Conservation (phyloP, 805 yeast species). For the Saccharomycopsis javanensis region DNA sequence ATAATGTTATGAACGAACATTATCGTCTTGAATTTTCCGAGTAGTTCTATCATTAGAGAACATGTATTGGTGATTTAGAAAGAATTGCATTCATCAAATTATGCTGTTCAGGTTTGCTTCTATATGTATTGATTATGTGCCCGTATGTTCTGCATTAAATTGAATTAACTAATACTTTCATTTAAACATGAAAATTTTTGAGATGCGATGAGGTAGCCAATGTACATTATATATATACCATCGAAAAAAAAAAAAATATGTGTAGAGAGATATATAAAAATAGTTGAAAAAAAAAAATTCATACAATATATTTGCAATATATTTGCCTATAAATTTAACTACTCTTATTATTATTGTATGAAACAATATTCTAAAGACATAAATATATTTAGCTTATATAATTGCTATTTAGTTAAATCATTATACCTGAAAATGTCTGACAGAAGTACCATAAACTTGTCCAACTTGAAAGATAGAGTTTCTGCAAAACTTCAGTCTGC, state of each 20-base stretch:
- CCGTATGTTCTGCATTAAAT: no score
- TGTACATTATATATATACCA: background rate
- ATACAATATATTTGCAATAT: background rate
- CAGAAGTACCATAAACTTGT: conserved; percentile 29
- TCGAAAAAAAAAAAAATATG: background rate
- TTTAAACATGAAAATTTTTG: background rate
- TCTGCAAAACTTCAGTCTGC: conserved; percentile 36
- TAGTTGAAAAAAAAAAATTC: background rate
- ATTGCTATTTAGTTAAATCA: background rate
- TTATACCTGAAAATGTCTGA: background rate
- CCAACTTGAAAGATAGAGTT: conserved; percentile 58
- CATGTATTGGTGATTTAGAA: no score
- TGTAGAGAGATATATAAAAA: no score
- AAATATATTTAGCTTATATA: no score
- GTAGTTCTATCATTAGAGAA: no score
- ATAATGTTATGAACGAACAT: no score
- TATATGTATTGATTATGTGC: no score
- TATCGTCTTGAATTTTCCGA: no score
- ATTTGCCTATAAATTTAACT: background rate
- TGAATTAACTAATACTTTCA: no score
- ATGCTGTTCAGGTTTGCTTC: no score
- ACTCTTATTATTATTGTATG: background rate
- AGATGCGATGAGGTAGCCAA: conserved; percentile 2
- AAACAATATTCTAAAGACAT: no score
- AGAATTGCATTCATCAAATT: no score